These are phyloP conservation scores for Sporothrix brasiliensis DNA, from an alignment of 2,329 filamentous ascomycete genomes.

Conservation along the genomic window DNA sequence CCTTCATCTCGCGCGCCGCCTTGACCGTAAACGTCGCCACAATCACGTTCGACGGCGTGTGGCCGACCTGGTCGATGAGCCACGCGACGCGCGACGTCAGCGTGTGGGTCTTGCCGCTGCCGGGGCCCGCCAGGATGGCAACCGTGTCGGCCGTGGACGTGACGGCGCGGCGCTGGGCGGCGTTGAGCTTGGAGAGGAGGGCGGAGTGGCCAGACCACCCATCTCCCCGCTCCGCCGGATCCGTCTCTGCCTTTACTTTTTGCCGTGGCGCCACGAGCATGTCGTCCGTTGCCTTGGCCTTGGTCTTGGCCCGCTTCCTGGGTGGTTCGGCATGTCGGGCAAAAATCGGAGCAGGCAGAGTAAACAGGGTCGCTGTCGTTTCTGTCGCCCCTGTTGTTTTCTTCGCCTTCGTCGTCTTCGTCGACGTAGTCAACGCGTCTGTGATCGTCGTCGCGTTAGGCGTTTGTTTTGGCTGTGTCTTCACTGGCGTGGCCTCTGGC, in stretches of 20 bases:
- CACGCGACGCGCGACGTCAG: slow-evolving; percentile 90
- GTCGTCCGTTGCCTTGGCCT: slow-evolving; percentile 2
- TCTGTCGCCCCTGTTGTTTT: too few species aligned
- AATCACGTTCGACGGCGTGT: slow-evolving; percentile 83
- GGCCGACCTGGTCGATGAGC: slow-evolving; percentile 71
- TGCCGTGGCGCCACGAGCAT: not conserved
- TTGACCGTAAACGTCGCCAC: slow-evolving; percentile 98
- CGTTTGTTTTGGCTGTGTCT: too few species aligned
- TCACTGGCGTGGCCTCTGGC: not conserved
- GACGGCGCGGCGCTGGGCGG: slow-evolving; percentile 60
- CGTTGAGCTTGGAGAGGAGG: slow-evolving; percentile 53
- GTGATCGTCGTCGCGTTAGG: not conserved
- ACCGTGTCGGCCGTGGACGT: slow-evolving; percentile 58
- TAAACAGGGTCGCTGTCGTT: too few species aligned
- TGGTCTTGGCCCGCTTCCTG: not conserved
- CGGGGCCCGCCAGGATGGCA: slow-evolving; percentile 68
- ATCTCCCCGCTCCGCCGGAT: too few species aligned
- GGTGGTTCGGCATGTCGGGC: not conserved
- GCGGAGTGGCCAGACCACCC: not conserved
- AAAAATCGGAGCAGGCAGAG: not conserved
- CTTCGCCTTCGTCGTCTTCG: not conserved
- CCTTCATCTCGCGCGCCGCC: slow-evolving; percentile 89
- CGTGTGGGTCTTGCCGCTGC: slow-evolving; percentile 91
- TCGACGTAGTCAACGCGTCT: not conserved
- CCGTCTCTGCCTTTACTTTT: not conserved